Conservation (phyloP, 345 rosid genomes). For the Camelina laxa region DNA sequence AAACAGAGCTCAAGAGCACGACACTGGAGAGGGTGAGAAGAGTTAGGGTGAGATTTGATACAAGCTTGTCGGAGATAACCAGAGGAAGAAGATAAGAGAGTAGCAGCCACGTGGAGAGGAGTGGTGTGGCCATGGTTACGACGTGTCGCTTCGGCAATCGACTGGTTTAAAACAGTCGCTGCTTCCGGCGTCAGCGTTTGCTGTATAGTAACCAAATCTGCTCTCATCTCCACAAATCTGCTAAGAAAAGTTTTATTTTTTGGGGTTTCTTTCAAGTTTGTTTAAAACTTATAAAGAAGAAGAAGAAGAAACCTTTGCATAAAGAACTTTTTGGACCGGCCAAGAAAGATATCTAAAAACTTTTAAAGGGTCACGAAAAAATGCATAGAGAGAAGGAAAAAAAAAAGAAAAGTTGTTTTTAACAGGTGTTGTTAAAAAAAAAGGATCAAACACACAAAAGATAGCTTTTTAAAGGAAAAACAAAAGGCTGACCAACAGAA, state of each 20-base stretch:
- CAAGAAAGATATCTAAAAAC: slow-evolving; percentile 30
- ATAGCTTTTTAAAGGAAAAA: slow-evolving; percentile 48
- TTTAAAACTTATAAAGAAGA: slow-evolving; percentile 35
- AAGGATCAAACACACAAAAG: slow-evolving; percentile 35
- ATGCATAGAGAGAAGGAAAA: neutral
- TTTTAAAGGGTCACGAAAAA: slow-evolving; percentile 18
- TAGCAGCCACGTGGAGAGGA: slow-evolving; percentile 96
- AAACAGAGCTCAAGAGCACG: slow-evolving; percentile 98
- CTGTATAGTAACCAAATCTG: slow-evolving; percentile 91
- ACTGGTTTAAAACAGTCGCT: slow-evolving; percentile 81
- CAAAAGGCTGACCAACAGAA: slow-evolving; percentile 35
- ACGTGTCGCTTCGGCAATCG: slow-evolving; percentile 87
- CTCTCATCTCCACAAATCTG: slow-evolving; percentile 64
- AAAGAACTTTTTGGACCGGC: slow-evolving; percentile 39
- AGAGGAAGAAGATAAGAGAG: slow-evolving; percentile 75
- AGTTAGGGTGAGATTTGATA: slow-evolving; percentile 96
- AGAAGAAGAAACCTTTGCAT: slow-evolving; percentile 22
- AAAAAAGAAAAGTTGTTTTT: slow-evolving; percentile 4
- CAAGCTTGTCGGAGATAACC: slow-evolving; percentile 97
- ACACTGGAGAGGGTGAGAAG: slow-evolving; percentile 99
- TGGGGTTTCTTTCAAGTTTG: neutral
- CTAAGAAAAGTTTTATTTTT: too few relatives aligned
- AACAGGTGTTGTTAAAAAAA: too few relatives aligned
- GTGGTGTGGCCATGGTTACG: slow-evolving; percentile 96
- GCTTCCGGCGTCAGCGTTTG: slow-evolving; percentile 99